phyloP scores from a whole-genome alignment of 1,284 basidiomycete species.

The Sanghuangporus baumii region DNA sequence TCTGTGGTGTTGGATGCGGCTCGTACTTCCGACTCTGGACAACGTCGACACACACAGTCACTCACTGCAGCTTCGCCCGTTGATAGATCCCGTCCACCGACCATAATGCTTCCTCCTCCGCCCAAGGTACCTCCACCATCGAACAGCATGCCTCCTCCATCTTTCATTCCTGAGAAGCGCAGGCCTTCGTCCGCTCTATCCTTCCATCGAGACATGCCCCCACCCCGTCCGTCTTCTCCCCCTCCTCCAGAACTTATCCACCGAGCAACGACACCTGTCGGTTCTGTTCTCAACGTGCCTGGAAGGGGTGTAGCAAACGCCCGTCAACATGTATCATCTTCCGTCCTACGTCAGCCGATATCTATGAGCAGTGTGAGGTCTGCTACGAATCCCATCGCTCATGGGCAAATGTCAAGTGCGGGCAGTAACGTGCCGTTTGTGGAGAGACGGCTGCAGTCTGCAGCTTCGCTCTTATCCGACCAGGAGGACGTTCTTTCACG shows the following conservation, averaged over 20 bases:
- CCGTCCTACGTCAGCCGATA: slow-evolving; percentile 61
- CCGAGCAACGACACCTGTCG: slow-evolving; percentile 80
- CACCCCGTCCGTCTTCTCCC: slow-evolving; percentile 82
- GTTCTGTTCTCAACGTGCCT: slow-evolving; percentile 55
- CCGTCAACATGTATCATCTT: slow-evolving; percentile 60
- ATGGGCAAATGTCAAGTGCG: slow-evolving; percentile 40
- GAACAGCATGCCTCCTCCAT: slow-evolving; percentile 65
- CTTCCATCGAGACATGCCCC: slow-evolving; percentile 51
- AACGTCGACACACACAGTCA: slow-evolving; percentile 45
- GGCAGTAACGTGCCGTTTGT: slow-evolving; percentile 36
- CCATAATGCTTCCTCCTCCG: slow-evolving; percentile 81
- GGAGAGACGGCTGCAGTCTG: slow-evolving; percentile 51
- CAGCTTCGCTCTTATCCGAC: slow-evolving; percentile 60
- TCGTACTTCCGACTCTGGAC: slow-evolving; percentile 31
- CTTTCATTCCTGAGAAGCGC: slow-evolving; percentile 67
- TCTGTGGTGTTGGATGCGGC: slow-evolving; percentile 45
- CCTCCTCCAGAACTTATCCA: slow-evolving; percentile 85
- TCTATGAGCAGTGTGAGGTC: slow-evolving; percentile 80
- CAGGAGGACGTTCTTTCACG: slow-evolving; percentile 56
- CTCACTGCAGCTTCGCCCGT: slow-evolving; percentile 38
- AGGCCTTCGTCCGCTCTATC: no score
- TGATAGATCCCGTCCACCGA: slow-evolving; percentile 80
- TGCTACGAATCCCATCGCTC: slow-evolving; percentile 49
- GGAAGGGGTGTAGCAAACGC: slow-evolving; percentile 38
- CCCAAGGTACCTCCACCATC: slow-evolving; percentile 76